These are phyloP conservation scores for Geotrichum reessii DNA, from an alignment of 1,139 yeast genomes.

Conservation along the genomic window DNA sequence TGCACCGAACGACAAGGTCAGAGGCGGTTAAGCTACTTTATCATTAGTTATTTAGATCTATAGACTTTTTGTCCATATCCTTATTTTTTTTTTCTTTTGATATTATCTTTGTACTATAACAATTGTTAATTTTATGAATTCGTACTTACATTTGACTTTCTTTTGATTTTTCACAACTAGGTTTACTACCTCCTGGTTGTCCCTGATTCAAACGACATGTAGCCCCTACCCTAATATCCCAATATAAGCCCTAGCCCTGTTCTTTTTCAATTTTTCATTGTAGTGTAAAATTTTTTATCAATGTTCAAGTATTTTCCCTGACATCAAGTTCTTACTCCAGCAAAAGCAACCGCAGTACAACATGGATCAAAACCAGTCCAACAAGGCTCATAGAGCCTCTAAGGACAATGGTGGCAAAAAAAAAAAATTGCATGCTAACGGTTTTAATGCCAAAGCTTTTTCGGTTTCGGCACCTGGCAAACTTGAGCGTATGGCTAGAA, in stretches of 20 bases:
- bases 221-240: neutral
- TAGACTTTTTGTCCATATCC: neutral
- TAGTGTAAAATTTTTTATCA: neutral
- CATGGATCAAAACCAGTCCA: slow-evolving; percentile 29
- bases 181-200: neutral
- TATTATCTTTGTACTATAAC: neutral
- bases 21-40: slow-evolving; percentile 8
- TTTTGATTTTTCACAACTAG: neutral
- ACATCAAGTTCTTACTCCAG: neutral
- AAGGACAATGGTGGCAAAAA: slow-evolving; percentile 62
- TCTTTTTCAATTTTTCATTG: neutral
- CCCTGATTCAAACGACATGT: neutral
- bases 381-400: slow-evolving; percentile 46
- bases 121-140: neutral
- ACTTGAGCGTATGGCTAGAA: slow-evolving; percentile 73
- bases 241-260: slow-evolving; percentile 6
- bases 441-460: slow-evolving; percentile 90
- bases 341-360: neutral
- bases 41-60: neutral
- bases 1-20: slow-evolving; percentile 11
- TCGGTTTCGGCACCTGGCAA: slow-evolving; percentile 91
- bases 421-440: slow-evolving; percentile 84
- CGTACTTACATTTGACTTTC: neutral
- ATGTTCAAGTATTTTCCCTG: neutral
- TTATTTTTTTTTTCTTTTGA: neutral